These are phyloP conservation scores for Penicillium malachiteum DNA, from an alignment of 495 filamentous ascomycete genomes.

Conservation along the genomic window DNA sequence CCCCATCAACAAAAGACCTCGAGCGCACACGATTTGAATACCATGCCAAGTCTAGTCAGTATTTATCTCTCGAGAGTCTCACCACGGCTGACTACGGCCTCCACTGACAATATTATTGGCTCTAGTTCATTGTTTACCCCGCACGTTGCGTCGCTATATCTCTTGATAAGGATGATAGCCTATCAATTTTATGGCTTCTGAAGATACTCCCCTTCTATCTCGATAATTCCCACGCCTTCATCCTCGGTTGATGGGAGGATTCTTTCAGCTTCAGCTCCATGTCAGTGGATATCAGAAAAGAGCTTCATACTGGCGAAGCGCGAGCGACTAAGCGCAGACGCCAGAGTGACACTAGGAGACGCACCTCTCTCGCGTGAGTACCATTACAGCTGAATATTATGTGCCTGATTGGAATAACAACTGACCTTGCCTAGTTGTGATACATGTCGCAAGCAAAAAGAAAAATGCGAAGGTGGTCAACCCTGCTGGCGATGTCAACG, in stretches of 20 bases:
- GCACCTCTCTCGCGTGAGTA: constrained; percentile 1
- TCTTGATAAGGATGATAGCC: constrained; percentile 12
- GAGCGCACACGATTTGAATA: too few species aligned
- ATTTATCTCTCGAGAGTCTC: neutral
- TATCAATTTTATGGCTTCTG: neutral
- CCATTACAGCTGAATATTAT: too few species aligned
- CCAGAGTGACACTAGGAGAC: constrained; percentile 5
- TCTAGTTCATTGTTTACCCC: constrained; percentile 7
- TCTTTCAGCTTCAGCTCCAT: neutral
- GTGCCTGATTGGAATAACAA: too few species aligned
- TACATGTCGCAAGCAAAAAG: constrained; percentile 43
- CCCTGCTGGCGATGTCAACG: constrained; percentile 46
- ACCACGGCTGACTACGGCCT: too few species aligned
- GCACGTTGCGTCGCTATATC: constrained; percentile 6
- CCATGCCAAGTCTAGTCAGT: neutral
- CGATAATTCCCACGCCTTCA: neutral
- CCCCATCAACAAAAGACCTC: too few species aligned
- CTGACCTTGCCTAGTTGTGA: constrained; percentile 31
- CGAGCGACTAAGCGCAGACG: constrained; percentile 14
- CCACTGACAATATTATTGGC: neutral
- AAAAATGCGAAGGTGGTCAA: constrained; percentile 48
- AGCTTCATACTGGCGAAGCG: neutral
- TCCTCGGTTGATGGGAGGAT: neutral
- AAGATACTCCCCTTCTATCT: neutral
- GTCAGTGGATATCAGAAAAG: constrained; percentile 3